A percentile compares a stretch with the other conserved stretches of the same genome.
These are phyloP conservation scores for Agapanthus africanus DNA, from an alignment of 106 monocot species.

Conservation along the genomic window DNA sequence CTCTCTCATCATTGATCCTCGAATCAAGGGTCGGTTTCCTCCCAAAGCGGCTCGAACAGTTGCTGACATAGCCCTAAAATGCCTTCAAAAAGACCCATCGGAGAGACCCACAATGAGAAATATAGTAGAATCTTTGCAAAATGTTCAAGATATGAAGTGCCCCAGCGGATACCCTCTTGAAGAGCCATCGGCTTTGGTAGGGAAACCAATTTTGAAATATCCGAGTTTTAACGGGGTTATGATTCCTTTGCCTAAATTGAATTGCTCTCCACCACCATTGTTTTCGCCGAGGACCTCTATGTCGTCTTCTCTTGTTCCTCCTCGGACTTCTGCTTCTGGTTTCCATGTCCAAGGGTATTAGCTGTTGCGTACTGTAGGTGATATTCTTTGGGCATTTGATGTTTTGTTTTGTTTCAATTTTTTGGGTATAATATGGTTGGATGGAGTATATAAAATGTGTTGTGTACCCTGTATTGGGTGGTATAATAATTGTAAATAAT, in stretches of 20 bases:
- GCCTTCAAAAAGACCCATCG: constrained; percentile 71
- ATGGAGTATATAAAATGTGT: too few relatives aligned
- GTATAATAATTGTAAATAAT: too few relatives aligned
- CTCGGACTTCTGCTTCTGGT: too few relatives aligned
- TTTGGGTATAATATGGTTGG: too few relatives aligned
- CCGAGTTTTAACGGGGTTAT: constrained; percentile 57
- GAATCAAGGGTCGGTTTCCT: constrained; percentile 73
- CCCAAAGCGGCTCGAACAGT: constrained; percentile 62
- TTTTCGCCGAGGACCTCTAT: constrained; percentile 42
- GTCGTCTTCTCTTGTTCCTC: too few relatives aligned
- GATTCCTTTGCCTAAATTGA: constrained; percentile 9
- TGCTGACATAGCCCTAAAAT: constrained; percentile 58
- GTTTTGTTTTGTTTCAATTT: too few relatives aligned
- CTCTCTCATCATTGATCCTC: constrained; percentile 75
- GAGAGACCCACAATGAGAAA: constrained; percentile 81
- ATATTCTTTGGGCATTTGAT: too few relatives aligned
- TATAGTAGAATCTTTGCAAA: constrained; percentile 46
- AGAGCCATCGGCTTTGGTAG: constrained; percentile 46
- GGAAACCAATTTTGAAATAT: constrained; percentile 52
- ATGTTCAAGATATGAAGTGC: constrained; percentile 68
- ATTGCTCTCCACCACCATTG: constrained; percentile 26
- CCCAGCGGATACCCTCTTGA: constrained; percentile 54
- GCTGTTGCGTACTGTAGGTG: too few relatives aligned
- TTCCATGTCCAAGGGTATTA: too few relatives aligned
- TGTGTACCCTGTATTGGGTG: too few relatives aligned